Evolutionary conservation across 2,329 filamentous ascomycete genomes (phyloP), one percentile per base, ranked within the genome.

Genomic region (Emmonsia crescens): DNA sequence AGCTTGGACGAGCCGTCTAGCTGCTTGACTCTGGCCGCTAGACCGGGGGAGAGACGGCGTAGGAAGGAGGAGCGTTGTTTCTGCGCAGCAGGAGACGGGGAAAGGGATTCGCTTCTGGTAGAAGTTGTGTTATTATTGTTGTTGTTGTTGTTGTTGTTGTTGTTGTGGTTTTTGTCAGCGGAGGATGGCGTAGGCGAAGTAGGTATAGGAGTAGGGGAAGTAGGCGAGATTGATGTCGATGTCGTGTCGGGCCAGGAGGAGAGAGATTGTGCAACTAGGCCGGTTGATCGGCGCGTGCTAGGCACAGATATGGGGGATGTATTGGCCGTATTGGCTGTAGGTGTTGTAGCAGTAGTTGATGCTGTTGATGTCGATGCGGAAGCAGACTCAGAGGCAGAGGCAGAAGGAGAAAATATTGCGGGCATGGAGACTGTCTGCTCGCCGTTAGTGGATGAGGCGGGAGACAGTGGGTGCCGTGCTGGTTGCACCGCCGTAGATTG

Each of bases 1-100:
- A 40, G 63, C 60, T 73, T 62, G 52, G 59, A 74, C 59, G 65
- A 68, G 38, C 74, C 70, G 70, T 77, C 75, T 27, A 77, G 67
- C 33, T 74, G 63, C 63, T 76, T 77, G 60, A 77, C 74, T 55
- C 75, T 73, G 56, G 75, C 75, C 10, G 75, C 75, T 12, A 77
- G 68, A 24, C 73, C 74, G 56, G 75, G 75, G 48, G 75, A 77
- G 52, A 77, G 66, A 21, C 75, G 74, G 62, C 75, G 75, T 57
- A 77, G 72, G 63, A 77, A 73, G 27, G 72, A 74, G 24, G 73
- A 65, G 24, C 69, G 71, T 38, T 59, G 57, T 68, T 66, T 57
- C 57, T 60, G 51, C 61, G 56, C 21, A 64, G 68, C 59, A 66
- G 69, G 49, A 71, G 71, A 59, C 44, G 68, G 64, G 60, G 68